Conservation (phyloP, 1,284 basidiomycete species). For the Cryptococcus floricola region DNA sequence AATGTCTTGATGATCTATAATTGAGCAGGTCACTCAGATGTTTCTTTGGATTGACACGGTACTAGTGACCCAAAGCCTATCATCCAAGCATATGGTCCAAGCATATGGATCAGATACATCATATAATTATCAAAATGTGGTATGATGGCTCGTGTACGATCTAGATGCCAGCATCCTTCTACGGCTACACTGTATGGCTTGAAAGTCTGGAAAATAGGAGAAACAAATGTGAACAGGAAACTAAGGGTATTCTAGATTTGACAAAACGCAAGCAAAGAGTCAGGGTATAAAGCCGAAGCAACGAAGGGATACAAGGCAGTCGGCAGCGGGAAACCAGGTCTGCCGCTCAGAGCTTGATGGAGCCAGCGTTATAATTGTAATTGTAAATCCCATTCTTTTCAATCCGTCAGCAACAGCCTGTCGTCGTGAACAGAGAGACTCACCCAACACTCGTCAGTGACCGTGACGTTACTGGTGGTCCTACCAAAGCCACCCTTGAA, state of each 20-base stretch:
- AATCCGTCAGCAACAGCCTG: not conserved
- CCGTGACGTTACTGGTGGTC: conserved; percentile 18
- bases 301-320: not conserved
- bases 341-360: conserved; percentile 13
- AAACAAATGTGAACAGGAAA: not conserved
- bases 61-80: not conserved
- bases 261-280: not conserved
- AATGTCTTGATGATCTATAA: not conserved
- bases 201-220: not conserved
- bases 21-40: not conserved
- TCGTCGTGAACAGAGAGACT: conserved; percentile 11
- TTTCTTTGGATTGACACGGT: too few species aligned
- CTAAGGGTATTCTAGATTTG: not conserved
- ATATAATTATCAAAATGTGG: not conserved
- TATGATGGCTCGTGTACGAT: too few species aligned
- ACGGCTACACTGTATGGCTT: not conserved
- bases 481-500: conserved; percentile 13
- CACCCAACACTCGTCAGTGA: conserved; percentile 37
- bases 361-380: conserved; percentile 44
- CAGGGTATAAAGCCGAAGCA: not conserved
- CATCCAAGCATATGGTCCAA: not conserved
- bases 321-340: too few species aligned
- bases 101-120: not conserved
- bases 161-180: too few species aligned
- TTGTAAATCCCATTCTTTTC: conserved; percentile 43